Evolutionary conservation across 768 basidiomycete genomes (phyloP), one percentile per base, ranked within the genome.

Genomic region (Fibroporia radiculosa): DNA sequence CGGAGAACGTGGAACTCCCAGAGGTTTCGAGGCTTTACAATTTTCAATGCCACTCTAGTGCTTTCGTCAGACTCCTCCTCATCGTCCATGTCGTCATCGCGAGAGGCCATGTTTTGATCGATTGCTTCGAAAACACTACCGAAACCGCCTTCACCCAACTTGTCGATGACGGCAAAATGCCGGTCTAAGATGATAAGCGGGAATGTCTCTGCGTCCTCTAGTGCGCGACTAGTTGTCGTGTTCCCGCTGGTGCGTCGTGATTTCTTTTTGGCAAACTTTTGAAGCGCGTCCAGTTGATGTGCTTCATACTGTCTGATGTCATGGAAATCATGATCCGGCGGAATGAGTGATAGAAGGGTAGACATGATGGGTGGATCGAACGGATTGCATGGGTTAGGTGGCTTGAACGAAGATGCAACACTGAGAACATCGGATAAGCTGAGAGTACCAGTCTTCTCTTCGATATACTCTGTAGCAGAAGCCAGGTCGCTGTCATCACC

Each of bases 71-170:
- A 73, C 6, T 78, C 77, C 5, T 76, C 71, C 11, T 73, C 73
- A 2, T 78, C 69, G 22, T 67, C 68, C 0, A 67, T 63, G 7
- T 68, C 71, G 5, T 70, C 70, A 0, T 63, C 61, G 71, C 10
- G 74, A 64, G 16, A 53, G 54, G 22, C 42, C 46, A 40, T 36
- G 31, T 47, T 46, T 57, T 70, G 42, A 57, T 82, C 74, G 44
- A 75, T 73, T 3, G 87, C 89, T 49, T 84, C 77, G 70, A 95
- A 99, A n/a, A 99, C 96, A 3, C 84, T 77, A 2, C 95, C 96
- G 55, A 95, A 99, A 0, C 93, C 91, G 4, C 96, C 96, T 66
- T 99, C 96, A 14, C 96, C 96, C 19, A 99, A 72, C 62, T 98
- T 99, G 49, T 85, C 85, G 3, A 72, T 66, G 3, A 97, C 78